Evolutionary conservation across 495 filamentous ascomycete genomes (phyloP).

Genomic region (Parathielavia appendiculata): DNA sequence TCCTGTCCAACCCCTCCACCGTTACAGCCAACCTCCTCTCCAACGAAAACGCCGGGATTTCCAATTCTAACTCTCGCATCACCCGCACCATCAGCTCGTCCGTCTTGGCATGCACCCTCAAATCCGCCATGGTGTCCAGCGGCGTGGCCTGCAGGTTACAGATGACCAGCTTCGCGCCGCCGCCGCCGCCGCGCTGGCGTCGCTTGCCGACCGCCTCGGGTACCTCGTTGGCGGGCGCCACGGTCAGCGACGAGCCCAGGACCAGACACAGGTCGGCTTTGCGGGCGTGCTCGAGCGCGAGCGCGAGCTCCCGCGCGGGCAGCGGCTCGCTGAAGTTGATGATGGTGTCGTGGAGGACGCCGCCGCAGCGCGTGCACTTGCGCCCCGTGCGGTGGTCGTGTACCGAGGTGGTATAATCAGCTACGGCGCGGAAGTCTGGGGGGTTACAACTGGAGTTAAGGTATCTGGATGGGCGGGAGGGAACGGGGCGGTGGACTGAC

Average conservation of each 20-base stretch:
- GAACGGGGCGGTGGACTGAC: slow-evolving; percentile 18
- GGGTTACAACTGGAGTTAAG: no score
- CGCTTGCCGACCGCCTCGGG: slow-evolving; percentile 33
- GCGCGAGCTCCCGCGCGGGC: slow-evolving; percentile 26
- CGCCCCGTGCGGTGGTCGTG: slow-evolving; percentile 44
- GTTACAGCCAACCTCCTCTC: slow-evolving; percentile 28
- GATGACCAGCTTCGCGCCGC: slow-evolving; percentile 33
- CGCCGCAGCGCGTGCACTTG: slow-evolving; percentile 35
- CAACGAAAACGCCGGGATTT: slow-evolving; percentile 37
- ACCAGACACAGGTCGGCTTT: slow-evolving; percentile 43
- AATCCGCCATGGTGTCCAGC: slow-evolving; percentile 29
- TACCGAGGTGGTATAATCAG: slow-evolving; percentile 38
- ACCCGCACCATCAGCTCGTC: slow-evolving; percentile 39
- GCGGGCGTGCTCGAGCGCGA: slow-evolving; percentile 32
- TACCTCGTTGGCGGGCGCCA: slow-evolving; percentile 39
- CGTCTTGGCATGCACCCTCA: slow-evolving; percentile 32
- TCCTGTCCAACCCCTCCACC: slow-evolving; percentile 18
- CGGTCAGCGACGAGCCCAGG: slow-evolving; percentile 43
- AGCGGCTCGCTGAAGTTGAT: slow-evolving; percentile 43
- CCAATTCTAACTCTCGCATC: slow-evolving; percentile 37
- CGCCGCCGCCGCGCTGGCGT: slow-evolving; percentile 6
- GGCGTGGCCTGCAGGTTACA: slow-evolving; percentile 46
- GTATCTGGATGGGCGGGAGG: background rate
- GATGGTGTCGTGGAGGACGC: slow-evolving; percentile 39
- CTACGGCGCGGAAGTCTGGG: slow-evolving; percentile 44